Percentiles rank a stretch among this genome's conserved stretches.
These are phyloP conservation scores for Hypoxylon sp. DNA, from an alignment of 2,329 filamentous ascomycete genomes.

Conservation along the genomic window DNA sequence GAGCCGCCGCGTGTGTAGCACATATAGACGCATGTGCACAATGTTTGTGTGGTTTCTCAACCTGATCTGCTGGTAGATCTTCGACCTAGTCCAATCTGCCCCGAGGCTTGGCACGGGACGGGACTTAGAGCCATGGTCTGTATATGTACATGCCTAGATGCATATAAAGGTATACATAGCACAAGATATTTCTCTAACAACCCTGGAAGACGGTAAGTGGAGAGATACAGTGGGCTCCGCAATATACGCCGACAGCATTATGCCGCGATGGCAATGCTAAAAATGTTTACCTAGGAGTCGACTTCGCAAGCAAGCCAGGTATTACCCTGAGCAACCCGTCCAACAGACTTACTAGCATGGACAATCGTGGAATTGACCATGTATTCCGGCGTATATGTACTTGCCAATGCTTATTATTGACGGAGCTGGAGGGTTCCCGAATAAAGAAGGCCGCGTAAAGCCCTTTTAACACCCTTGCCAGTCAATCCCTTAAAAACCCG, in stretches of 20 bases:
- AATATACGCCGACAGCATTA: constrained; percentile 25
- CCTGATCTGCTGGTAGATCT: constrained; percentile 9
- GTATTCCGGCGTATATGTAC: constrained; percentile 13
- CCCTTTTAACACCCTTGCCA: constrained; percentile 25
- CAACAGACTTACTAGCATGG: constrained; percentile 29
- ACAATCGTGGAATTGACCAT: constrained; percentile 24
- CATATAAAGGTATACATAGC: neutral
- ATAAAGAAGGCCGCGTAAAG: constrained; percentile 40
- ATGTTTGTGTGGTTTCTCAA: constrained; percentile 11
- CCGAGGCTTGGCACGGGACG: constrained; percentile 7
- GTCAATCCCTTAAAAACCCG: constrained; percentile 40
- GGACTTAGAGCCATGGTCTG: constrained; percentile 3
- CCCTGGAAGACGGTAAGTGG: constrained; percentile 7
- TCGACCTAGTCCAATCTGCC: constrained; percentile 8
- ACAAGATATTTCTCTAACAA: constrained; percentile 6
- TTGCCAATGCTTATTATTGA: constrained; percentile 15
- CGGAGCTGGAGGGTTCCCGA: constrained; percentile 23
- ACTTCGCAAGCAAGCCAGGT: constrained; percentile 11
- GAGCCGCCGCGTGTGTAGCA: constrained; percentile 30
- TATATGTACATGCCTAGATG: neutral
- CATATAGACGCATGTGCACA: constrained; percentile 6
- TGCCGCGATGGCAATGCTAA: constrained; percentile 25
- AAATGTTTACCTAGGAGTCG: constrained; percentile 15
- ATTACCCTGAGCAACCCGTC: constrained; percentile 1
- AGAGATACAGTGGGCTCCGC: constrained; percentile 22